Evolutionary conservation across 2,329 filamentous ascomycete genomes (phyloP).

Genomic region (Aspergillus sp.): DNA sequence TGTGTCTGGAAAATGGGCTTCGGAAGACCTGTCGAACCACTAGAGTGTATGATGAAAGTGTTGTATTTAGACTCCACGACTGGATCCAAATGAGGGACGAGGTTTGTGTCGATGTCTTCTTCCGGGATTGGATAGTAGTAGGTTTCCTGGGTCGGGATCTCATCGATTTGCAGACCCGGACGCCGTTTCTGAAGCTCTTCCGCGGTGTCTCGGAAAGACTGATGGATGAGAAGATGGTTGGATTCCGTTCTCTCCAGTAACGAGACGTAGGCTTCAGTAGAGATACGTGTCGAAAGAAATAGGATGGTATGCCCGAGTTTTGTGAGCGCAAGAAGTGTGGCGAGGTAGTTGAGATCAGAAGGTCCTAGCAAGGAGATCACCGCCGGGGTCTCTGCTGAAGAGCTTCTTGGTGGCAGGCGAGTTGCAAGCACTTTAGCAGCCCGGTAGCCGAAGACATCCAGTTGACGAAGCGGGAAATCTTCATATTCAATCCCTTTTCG

Average conservation of each 20-base stretch:
- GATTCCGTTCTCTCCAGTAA: conserved; percentile 43
- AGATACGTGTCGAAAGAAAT: conserved; percentile 51
- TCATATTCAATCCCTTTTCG: conserved; percentile 41
- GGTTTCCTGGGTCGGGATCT: conserved; percentile 15
- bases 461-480: conserved; percentile 43
- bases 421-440: conserved; percentile 25
- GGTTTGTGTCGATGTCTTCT: conserved; percentile 13
- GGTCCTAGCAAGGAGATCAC: conserved; percentile 49
- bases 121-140: conserved; percentile 15
- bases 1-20: conserved; percentile 61
- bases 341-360: conserved; percentile 52
- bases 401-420: conserved; percentile 16
- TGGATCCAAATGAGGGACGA: conserved; percentile 20
- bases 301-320: conserved; percentile 53
- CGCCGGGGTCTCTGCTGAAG: conserved; percentile 21
- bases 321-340: conserved; percentile 51
- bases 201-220: conserved; percentile 18
- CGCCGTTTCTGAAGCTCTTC: conserved; percentile 15
- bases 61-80: conserved; percentile 26
- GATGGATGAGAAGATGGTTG: conserved; percentile 26
- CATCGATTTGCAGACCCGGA: conserved; percentile 20
- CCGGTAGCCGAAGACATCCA: conserved; percentile 33
- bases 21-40: conserved; percentile 57
- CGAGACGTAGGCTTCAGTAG: conserved; percentile 46
- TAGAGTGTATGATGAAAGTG: conserved; percentile 46